A percentile compares a stretch with the other conserved stretches of the same genome.
phyloP scores from a whole-genome alignment of 2,329 filamentous ascomycete species.

The Colletotrichum brevisporum region DNA sequence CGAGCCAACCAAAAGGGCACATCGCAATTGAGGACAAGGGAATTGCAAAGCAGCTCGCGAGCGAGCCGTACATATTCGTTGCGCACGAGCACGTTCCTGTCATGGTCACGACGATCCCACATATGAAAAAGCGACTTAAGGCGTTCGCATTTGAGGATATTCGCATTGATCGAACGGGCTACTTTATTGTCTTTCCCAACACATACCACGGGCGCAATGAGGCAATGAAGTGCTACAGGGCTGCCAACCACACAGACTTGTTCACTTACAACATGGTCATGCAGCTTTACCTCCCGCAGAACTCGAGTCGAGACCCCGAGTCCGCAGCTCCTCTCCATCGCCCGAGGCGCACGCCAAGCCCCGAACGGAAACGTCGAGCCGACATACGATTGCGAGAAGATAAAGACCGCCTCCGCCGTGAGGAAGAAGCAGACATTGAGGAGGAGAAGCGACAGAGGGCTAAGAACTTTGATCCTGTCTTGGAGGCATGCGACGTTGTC shows the following conservation, averaged over 20 bases:
- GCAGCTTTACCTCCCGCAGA: conserved; percentile 72
- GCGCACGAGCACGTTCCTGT: conserved; percentile 90
- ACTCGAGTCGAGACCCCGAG: conserved; percentile 35
- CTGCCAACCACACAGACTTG: conserved; percentile 84
- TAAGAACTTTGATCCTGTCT: conserved; percentile 90
- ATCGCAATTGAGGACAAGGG: conserved; percentile 75
- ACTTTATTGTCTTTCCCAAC: conserved; percentile 92
- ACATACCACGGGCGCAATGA: conserved; percentile 83
- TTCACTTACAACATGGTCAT: conserved; percentile 95
- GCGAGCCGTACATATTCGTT: conserved; percentile 92
- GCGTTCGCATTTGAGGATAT: conserved; percentile 86
- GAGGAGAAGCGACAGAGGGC: conserved; percentile 92
- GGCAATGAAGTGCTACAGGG: conserved; percentile 82
- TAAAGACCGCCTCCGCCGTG: conserved; percentile 73
- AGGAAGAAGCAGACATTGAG: conserved; percentile 87
- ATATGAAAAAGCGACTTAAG: conserved; percentile 91
- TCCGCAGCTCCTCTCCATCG: conserved; percentile 43
- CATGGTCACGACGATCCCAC: conserved; percentile 85
- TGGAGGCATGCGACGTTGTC: conserved; percentile 84
- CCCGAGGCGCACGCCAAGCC: conserved; percentile 53
- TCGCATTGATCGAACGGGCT: conserved; percentile 86
- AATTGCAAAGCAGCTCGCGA: conserved; percentile 78
- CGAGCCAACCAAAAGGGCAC: conserved; percentile 62
- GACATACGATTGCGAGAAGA: conserved; percentile 74
- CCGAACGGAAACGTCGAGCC: conserved; percentile 51